Conservation (phyloP, 2,329 filamentous ascomycete genomes). For the Pseudohalonectria lignicola region DNA sequence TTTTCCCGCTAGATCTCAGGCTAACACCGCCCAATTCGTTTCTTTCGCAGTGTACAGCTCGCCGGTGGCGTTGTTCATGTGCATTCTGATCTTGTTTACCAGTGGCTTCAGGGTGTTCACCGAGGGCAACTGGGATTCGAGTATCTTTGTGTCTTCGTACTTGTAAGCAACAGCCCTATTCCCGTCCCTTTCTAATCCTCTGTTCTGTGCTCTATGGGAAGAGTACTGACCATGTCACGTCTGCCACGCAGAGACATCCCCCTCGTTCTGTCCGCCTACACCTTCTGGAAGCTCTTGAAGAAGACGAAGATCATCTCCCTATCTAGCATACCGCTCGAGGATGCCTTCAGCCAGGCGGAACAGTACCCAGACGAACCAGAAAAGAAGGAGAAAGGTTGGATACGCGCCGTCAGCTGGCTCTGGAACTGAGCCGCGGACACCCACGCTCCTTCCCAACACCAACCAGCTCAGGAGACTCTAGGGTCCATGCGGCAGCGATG, state of each 20-base stretch:
- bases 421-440: too few relatives aligned
- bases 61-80: constrained; percentile 45
- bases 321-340: constrained; percentile 36
- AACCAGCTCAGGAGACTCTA: too few relatives aligned
- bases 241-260: constrained; percentile 39
- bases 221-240: too few relatives aligned
- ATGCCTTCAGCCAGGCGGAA: constrained; percentile 38
- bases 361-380: constrained; percentile 17
- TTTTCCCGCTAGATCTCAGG: neutral
- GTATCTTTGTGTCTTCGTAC: constrained; percentile 53
- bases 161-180: neutral
- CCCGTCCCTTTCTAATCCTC: too few relatives aligned
- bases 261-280: constrained; percentile 42
- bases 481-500: too few relatives aligned
- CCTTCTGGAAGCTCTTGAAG: constrained; percentile 56
- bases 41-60: constrained; percentile 42
- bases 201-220: neutral
- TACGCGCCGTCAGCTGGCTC: constrained; percentile 21
- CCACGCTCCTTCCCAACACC: too few relatives aligned
- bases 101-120: constrained; percentile 62
- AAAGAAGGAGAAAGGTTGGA: constrained; percentile 14
- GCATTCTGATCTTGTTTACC: constrained; percentile 51
- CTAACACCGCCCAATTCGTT: neutral
- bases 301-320: constrained; percentile 44
- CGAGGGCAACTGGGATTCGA: constrained; percentile 35